Base-by-base conservation (phyloP, 2,329 filamentous ascomycete species). In the Fusarium tjaetaba region DNA sequence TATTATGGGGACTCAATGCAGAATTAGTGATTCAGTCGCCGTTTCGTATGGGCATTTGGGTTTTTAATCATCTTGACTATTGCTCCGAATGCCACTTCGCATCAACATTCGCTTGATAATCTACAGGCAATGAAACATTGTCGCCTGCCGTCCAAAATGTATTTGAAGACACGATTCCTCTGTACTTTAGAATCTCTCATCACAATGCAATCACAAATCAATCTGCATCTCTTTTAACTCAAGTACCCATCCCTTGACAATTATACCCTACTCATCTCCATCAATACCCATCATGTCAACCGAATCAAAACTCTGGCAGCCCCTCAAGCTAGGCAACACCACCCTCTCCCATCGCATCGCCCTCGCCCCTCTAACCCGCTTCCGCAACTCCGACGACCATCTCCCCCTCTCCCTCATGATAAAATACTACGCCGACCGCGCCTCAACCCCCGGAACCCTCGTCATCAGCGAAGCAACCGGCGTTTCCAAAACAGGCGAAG, bases 341-440 rank as follows among this genome's bases (percentile, higher is more conserved):
- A 74, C 71, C 4, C 78, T 87, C 48, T 76, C 84, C 49, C 82
- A 86, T 71, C 81, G 85, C 41, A 74, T 91, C 34, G 85, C 85
- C 61, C 84, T 91, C 80, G 87, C 89, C 1, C 89, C 89, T 15
- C 79, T 91, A 65, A 90, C 88, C 13, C 86, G 88, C 24, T 84
- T 84, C 74, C 86, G 88, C 55, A 84, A 82, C 59, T 81, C 84
- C 58, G 81, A 88, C 63, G 69, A 82, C n/a, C 77, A 79, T 34
- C 62, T 73, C 16, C 76, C 79, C 4, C 67, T 74, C 1, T 68
- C 73, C 4, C 68, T 78, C 3, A 76, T 81, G 22, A 87, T 66
- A 24, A 68, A 81, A 43, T 86, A 88, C 78, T 88, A 88, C 70
- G 51, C 76, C 13, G 84, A 88, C 68, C 84, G 86, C 9, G 83